Evolutionary conservation across 495 filamentous ascomycete genomes (phyloP), one percentile per base, ranked within the genome.

Genomic region (Cercophora scortea): DNA sequence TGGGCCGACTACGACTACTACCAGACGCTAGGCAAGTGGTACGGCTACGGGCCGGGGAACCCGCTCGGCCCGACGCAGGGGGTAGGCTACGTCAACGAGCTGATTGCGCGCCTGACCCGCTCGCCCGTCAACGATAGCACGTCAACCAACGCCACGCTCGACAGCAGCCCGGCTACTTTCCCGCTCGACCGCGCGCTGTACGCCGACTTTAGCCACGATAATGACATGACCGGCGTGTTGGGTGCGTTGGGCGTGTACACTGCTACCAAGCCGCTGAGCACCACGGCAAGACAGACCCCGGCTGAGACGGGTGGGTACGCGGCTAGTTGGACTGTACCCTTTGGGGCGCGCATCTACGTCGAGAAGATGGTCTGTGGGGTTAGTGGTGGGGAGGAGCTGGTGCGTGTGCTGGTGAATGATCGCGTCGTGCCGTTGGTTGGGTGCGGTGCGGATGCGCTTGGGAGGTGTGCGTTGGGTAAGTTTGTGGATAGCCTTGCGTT

Each of bases 181-280:
- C 88, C 90, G 0, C 62, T 93, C 8, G 73, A 80, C 41, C 65
- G 70, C 15, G 68, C 49, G 19, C 64, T 93, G 4, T 95, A 89
- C 54, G 89, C 87, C 0, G 90, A 95, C 67, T 94, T 95, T 62
- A 85, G 82, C 17, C 90, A 95, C 60, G 90, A 95, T 67, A 94
- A 93, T 62, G 82, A 86, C 53, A 85, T 94, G 80, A 80, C 81
- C 12, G 73, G 74, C 15, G 80, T 90, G 33, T 84, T 87, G 65
- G 78, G 78, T 15, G 87, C 89, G 1, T 60, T 95, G 52, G 85
- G 88, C 0, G 56, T 94, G 49, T 93, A 87, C 62, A 85, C 88
- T 35, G 58, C 47, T 7, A 73, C 68, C 36, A 74, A 5, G 35
- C 34, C 34, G n/a, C 32, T 78, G 6, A 66, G 75, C 13, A 59